A percentile compares a stretch with the other conserved stretches of the same genome.
phyloP scores from a whole-genome alignment of 768 basidiomycete genomes.

The Tulasnella sp. region DNA sequence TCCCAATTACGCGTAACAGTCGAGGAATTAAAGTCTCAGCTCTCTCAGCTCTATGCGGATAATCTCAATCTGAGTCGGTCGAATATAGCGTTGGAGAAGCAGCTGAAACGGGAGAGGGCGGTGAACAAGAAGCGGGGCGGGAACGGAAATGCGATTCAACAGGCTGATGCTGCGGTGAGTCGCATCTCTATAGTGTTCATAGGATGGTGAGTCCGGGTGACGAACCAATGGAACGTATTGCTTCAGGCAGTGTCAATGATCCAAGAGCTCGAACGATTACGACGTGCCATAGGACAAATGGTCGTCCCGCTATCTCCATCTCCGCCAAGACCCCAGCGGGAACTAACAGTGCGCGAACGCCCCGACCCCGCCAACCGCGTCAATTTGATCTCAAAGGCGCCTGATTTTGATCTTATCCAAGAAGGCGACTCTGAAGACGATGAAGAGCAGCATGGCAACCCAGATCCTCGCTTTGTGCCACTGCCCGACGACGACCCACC shows the following conservation, averaged over 20 bases:
- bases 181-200: neutral
- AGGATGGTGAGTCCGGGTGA: neutral
- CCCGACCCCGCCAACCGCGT: constrained; percentile 1
- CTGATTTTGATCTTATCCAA: constrained; percentile 8
- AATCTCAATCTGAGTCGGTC: constrained; percentile 6
- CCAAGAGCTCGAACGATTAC: constrained; percentile 2
- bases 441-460: neutral
- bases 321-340: neutral
- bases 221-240: neutral
- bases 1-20: constrained; percentile 8
- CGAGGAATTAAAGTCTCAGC: constrained; percentile 12
- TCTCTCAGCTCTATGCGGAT: constrained; percentile 12
- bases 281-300: neutral
- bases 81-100: constrained; percentile 10
- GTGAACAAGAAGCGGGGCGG: neutral
- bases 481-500: neutral
- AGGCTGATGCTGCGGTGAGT: constrained; percentile 1
- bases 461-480: neutral
- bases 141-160: neutral
- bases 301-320: neutral
- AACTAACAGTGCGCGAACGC: neutral
- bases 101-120: constrained; percentile 6
- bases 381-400: constrained; percentile 7
- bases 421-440: constrained; percentile 11
- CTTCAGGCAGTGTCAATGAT: constrained; percentile 11